Conservation (phyloP, 768 basidiomycete genomes). For the Suillus bovinus region DNA sequence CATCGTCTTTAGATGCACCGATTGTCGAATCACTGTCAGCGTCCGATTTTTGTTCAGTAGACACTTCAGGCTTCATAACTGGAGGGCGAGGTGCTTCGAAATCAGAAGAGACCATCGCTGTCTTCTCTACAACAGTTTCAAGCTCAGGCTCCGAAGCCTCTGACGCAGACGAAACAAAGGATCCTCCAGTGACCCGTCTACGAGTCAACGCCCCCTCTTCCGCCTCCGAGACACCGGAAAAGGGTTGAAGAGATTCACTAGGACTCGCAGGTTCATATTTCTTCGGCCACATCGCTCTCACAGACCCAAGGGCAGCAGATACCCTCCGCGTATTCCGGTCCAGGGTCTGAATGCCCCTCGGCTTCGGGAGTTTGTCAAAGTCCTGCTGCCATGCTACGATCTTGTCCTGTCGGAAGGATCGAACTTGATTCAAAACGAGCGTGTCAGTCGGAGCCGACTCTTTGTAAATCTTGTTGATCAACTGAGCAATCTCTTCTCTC, state of each 20-base stretch:
- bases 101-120: constrained; percentile 17
- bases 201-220: constrained; percentile 56
- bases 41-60: constrained; percentile 47
- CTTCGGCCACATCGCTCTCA: constrained; percentile 72
- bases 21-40: constrained; percentile 86
- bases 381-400: constrained; percentile 97
- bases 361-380: constrained; percentile 82
- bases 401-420: constrained; percentile 86
- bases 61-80: constrained; percentile 11
- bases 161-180: constrained; percentile 68
- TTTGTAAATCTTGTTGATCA: constrained; percentile 80
- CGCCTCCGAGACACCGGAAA: constrained; percentile 71
- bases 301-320: constrained; percentile 62
- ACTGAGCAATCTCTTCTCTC: constrained; percentile 64
- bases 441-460: constrained; percentile 84
- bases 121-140: constrained; percentile 25
- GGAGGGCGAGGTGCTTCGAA: constrained; percentile 13
- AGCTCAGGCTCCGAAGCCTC: constrained; percentile 69
- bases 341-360: constrained; percentile 48
- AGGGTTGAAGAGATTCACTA: constrained; percentile 55
- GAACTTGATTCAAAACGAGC: constrained; percentile 81
- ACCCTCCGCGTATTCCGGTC: constrained; percentile 54
- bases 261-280: constrained; percentile 54
- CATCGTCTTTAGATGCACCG: constrained; percentile 47
- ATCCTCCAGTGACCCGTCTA: constrained; percentile 52